These are phyloP conservation scores for Madurella mycetomatis DNA, from an alignment of 2,329 filamentous ascomycete genomes.

Conservation along the genomic window DNA sequence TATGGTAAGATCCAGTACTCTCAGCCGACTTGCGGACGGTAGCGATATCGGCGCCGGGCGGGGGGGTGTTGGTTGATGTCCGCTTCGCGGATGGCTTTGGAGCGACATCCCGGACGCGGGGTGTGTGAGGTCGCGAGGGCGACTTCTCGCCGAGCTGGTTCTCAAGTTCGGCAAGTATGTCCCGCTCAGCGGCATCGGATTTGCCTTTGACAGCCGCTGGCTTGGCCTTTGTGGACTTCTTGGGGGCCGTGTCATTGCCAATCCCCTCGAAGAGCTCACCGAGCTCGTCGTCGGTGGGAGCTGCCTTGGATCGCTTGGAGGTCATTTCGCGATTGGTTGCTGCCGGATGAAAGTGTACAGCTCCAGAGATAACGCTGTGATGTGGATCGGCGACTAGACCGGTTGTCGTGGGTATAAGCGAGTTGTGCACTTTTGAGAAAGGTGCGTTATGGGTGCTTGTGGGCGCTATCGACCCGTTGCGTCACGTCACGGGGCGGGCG, in stretches of 20 bases:
- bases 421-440: no score
- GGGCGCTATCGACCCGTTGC: neutral
- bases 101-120: constrained; percentile 58
- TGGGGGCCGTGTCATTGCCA: constrained; percentile 46
- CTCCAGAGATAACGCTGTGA: neutral
- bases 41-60: constrained; percentile 41
- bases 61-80: constrained; percentile 45
- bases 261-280: constrained; percentile 63
- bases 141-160: constrained; percentile 67
- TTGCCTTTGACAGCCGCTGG: constrained; percentile 47
- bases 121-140: constrained; percentile 76
- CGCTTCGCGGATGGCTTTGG: constrained; percentile 46
- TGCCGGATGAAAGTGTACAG: neutral
- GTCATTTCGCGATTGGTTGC: constrained; percentile 44
- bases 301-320: constrained; percentile 55
- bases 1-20: constrained; percentile 65
- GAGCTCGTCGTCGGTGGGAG: constrained; percentile 57
- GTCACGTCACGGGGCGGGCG: constrained; percentile 9
- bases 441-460: no score
- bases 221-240: constrained; percentile 44
- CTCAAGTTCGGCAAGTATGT: constrained; percentile 84
- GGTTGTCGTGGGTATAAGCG: no score
- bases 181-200: constrained; percentile 36
- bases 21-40: constrained; percentile 68
- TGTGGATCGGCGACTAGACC: no score